Conservation (phyloP, 1,284 basidiomycete genomes). For the Pseudozyma sp. region DNA sequence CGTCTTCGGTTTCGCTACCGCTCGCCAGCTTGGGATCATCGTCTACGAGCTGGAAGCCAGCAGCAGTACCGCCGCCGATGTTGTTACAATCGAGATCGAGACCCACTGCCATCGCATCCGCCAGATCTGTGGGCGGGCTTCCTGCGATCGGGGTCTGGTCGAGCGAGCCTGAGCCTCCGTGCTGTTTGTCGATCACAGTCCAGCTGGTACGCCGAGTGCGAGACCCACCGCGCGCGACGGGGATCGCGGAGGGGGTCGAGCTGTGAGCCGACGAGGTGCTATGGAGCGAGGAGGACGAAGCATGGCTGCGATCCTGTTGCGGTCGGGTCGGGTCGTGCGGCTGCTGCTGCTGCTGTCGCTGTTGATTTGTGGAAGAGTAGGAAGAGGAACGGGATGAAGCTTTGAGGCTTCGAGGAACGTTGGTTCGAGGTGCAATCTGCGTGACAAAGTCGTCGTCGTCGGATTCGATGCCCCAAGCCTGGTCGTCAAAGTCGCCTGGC, state of each 20-base stretch:
- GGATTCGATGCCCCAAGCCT: constrained; percentile 65
- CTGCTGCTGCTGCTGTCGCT: constrained; percentile 13
- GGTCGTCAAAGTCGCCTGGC: constrained; percentile 61
- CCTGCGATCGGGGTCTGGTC: constrained; percentile 45
- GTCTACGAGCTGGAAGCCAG: constrained; percentile 43
- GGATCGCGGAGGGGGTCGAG: constrained; percentile 1
- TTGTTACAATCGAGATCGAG: constrained; percentile 21
- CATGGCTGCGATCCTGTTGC: constrained; percentile 16
- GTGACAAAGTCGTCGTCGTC: constrained; percentile 68
- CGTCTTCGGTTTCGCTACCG: constrained; percentile 36
- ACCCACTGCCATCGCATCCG: constrained; percentile 26
- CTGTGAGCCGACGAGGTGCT: constrained; percentile 5
- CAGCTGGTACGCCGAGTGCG: constrained; percentile 39
- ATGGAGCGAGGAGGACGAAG: constrained; percentile 15
- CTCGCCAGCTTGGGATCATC: constrained; percentile 23
- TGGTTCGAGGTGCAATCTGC: constrained; percentile 43
- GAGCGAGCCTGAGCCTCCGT: constrained; percentile 14
- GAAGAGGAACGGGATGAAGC: constrained; percentile 36
- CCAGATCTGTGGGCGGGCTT: constrained; percentile 47
- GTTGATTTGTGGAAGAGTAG: constrained; percentile 24
- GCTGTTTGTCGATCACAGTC: constrained; percentile 50
- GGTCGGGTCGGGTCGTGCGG: constrained; percentile 9
- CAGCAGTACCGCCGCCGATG: constrained; percentile 2
- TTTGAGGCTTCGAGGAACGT: constrained; percentile 40
- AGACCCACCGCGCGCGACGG: constrained; percentile 7